Base-by-base conservation (phyloP, 2,329 filamentous ascomycete species). In the Corynespora cassiicola region DNA sequence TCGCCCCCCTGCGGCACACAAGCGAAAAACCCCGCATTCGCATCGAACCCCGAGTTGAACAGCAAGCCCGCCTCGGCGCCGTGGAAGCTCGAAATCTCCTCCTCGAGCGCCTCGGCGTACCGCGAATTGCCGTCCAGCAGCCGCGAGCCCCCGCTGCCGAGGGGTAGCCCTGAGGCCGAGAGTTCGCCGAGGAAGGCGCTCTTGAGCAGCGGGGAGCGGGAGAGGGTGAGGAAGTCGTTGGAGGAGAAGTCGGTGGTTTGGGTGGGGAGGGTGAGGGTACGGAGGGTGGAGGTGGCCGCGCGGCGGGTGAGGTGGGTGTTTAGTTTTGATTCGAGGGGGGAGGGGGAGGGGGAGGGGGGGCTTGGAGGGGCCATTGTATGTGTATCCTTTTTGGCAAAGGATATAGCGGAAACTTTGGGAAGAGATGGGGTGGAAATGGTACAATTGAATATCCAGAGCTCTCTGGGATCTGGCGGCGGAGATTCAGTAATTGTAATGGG, bases 141-240 rank as follows among this genome's bases (percentile, higher is more conserved):
- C 6, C 85, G 74, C 0, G 82, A 85, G 2, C 85, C 83, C 1
- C 77, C 75, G 31, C 78, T 78, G 17, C 79, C 76, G 15, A 84
- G 72, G 0, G 71, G 69, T n/a, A 71, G 59, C 16, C 66, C 29
- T 4, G 68, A 43, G 45, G 42, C 43, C 17, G 41, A 21, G 3
- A 81, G 61, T 43, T 80, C 76, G 6, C 68, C 37, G 7, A 82
- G 61, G 46, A 75, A 84, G 2, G 68, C 64, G 4, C 64, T 34
- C 5, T 75, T 75, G n/a, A 82, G 72, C 4, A 59, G 56, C 0
- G 68, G 56, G 6, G 73, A 78, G 1, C 67, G 74, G 2, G 71
- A 76, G 4, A 86, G 68, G 0, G 81, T 84, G 8, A 86, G 74
- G 44, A 85, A 84, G 60, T 86, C 83, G 59, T 84, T 85, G 30